Evolutionary conservation across 805 yeast species (phyloP).

Genomic region (Sugiyamaella lignohabitans): DNA sequence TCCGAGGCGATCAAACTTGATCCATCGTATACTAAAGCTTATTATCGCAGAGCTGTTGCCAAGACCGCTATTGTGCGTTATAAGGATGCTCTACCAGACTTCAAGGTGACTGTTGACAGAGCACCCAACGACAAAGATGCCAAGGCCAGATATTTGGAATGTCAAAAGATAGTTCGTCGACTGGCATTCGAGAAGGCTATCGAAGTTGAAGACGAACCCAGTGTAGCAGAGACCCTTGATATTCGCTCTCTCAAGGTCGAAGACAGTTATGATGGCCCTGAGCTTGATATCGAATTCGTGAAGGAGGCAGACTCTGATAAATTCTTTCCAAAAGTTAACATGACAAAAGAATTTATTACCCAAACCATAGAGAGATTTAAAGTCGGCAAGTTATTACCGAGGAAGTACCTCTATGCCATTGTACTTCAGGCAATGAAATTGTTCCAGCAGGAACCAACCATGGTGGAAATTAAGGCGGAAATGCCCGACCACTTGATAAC

Average conservation of each 20-base stretch:
- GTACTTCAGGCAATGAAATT: constrained; percentile 63
- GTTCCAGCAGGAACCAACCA: constrained; percentile 58
- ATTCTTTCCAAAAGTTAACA: constrained; percentile 31
- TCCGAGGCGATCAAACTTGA: constrained; percentile 63
- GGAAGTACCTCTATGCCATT: constrained; percentile 75
- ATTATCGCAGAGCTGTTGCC: constrained; percentile 83
- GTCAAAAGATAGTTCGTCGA: constrained; percentile 59
- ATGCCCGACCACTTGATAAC: constrained; percentile 46
- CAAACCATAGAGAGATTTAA: constrained; percentile 66
- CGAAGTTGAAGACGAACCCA: constrained; percentile 56
- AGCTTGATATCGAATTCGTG: constrained; percentile 38
- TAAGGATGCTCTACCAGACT: constrained; percentile 64
- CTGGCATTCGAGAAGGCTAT: constrained; percentile 85
- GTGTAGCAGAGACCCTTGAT: constrained; percentile 39
- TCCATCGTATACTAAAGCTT: constrained; percentile 64
- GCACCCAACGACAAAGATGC: constrained; percentile 70
- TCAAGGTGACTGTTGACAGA: constrained; percentile 51
- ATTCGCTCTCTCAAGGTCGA: constrained; percentile 39
- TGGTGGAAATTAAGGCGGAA: constrained; percentile 57
- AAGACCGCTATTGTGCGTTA: constrained; percentile 68
- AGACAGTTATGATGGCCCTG: constrained; percentile 54
- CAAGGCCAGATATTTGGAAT: constrained; percentile 50
- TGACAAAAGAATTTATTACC: constrained; percentile 50
- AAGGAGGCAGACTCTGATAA: constrained; percentile 27
- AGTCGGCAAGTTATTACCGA: constrained; percentile 67